Evolutionary conservation across 2,329 filamentous ascomycete species (phyloP).

Genomic region (Cordyceps tenuipes): DNA sequence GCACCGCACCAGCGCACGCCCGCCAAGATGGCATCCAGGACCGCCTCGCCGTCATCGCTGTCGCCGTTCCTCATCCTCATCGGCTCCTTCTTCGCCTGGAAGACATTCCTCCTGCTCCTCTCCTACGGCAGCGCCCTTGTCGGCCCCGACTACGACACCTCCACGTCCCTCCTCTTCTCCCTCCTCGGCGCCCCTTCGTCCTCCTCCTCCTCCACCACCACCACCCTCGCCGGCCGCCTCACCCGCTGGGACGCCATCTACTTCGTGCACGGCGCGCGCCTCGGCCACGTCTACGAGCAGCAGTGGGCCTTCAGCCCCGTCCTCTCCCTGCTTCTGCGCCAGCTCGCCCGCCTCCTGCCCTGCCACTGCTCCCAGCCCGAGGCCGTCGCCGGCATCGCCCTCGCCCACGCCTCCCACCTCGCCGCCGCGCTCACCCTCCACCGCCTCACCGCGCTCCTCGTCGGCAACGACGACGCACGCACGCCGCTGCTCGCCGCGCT

Average conservation of each 20-base stretch:
- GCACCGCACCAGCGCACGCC: not conserved
- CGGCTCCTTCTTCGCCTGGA: slow-evolving; percentile 54
- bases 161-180: slow-evolving; percentile 44
- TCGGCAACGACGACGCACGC: slow-evolving; percentile 29
- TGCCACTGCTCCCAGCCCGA: slow-evolving; percentile 21
- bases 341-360: slow-evolving; percentile 16
- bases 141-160: slow-evolving; percentile 71
- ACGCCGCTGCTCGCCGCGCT: slow-evolving; percentile 60
- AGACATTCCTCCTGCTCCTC: slow-evolving; percentile 54
- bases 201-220: slow-evolving; percentile 16
- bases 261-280: slow-evolving; percentile 53
- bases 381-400: slow-evolving; percentile 49
- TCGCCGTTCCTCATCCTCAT: slow-evolving; percentile 21
- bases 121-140: slow-evolving; percentile 38
- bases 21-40: not conserved
- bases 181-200: slow-evolving; percentile 27
- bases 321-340: slow-evolving; percentile 36
- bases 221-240: slow-evolving; percentile 43
- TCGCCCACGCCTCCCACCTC: slow-evolving; percentile 71
- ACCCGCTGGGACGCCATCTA: slow-evolving; percentile 79
- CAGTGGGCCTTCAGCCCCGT: slow-evolving; percentile 70
- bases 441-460: slow-evolving; percentile 51
- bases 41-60: not conserved
- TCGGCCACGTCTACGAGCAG: slow-evolving; percentile 67
- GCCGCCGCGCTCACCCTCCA: slow-evolving; percentile 67